A percentile compares a stretch with the other conserved stretches of the same genome.
Conservation (phyloP, 108 stramenopile genomes). For the Epithemia pelagica region DNA sequence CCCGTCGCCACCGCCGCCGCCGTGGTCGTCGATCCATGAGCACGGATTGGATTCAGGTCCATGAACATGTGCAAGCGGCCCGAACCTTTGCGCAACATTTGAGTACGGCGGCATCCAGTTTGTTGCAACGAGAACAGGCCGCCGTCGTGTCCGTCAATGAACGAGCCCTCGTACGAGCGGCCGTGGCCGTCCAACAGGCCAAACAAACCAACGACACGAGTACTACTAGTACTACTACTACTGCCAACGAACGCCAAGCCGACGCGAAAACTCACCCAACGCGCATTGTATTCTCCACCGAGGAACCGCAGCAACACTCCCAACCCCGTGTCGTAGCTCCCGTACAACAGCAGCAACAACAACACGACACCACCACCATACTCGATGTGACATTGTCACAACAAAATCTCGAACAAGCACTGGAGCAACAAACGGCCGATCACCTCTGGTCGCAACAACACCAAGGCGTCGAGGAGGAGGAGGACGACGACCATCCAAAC, state of each 20-base stretch:
- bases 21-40: not conserved
- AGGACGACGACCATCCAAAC: not conserved
- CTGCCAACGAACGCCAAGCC: too few species aligned
- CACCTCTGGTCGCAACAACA: slow-evolving; percentile 7
- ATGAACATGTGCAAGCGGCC: slow-evolving; percentile 4
- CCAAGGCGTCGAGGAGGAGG: slow-evolving; percentile 4
- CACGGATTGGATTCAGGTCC: slow-evolving; percentile 1
- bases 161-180: not conserved
- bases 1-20: not conserved
- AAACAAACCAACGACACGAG: not conserved
- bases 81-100: slow-evolving; percentile 1
- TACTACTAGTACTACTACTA: not conserved
- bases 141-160: not conserved
- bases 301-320: too few species aligned
- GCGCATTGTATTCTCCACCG: too few species aligned
- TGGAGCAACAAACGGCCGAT: slow-evolving; percentile 32
- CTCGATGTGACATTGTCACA: slow-evolving; percentile 14
- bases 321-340: too few species aligned
- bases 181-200: not conserved
- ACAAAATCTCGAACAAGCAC: slow-evolving; percentile 25
- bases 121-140: not conserved
- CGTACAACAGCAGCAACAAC: not conserved
- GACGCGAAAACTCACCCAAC: too few species aligned
- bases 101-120: not conserved
- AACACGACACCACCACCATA: not conserved